Base-by-base conservation (phyloP, 139 green algal genomes). In the Chlamydomonas schloesseri region DNA sequence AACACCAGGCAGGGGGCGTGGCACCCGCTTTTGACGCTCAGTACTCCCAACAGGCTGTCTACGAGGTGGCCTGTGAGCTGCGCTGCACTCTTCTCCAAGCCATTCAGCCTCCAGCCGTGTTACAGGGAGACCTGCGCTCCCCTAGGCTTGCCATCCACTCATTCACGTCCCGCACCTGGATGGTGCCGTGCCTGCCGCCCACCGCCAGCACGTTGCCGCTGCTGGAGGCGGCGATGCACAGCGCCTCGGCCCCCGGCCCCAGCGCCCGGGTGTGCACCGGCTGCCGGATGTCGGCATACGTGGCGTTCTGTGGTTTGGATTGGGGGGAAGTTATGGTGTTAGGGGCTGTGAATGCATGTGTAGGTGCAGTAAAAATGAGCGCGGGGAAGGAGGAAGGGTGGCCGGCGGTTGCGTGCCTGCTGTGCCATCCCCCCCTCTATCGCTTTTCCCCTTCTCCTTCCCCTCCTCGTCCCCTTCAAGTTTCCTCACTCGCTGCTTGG, bases 171-270 rank as follows among this genome's bases (percentile, higher is more conserved):
- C 83, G 2, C 67, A 92, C 84, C 83, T 77, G 24, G 2, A 92
- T 68, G 29, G 62, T 60, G 1, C 88, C 88, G 9, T 76, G 73
- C 1, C 80, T 60, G 42, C 85, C 75, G 23, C 88, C 88, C 18
- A 89, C 55, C n/a, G 84, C 84, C n/a, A 89, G n/a, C 31, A 86
- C 72, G 60, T 86, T 89, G 60, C 86, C 70, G 28, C 55, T n/a
- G n/a, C 2, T 21, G 26, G 76, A 86, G 13, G 46, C 31, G 17
- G 60, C 57, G 18, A 83, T 75, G 58, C 86, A 87, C 11, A 81
- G 53, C 9, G 74, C 86, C 47, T 89, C 86, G 46, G 58, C 81
- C 26, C 58, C 34, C 2, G 83, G 13, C 3, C 78, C 78, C 13
- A 84, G 78, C 26, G 42, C 2, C 20, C 9, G 34, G 68, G 20